Evolutionary conservation across 768 basidiomycete species (phyloP), one percentile per base, ranked within the genome.

Genomic region (Lactarius deliciosus): DNA sequence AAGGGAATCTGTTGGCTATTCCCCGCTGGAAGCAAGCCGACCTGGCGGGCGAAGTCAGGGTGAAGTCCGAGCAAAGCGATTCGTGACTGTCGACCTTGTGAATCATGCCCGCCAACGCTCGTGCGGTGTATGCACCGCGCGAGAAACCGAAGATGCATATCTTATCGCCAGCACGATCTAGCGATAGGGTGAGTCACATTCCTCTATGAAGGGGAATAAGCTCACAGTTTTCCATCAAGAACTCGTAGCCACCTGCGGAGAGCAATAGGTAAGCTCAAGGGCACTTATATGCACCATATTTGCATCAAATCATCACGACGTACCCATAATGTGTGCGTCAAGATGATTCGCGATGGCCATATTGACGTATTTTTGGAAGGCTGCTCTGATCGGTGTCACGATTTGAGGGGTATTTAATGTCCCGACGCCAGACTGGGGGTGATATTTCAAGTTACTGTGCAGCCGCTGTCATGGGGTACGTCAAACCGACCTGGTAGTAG

Each of bases 131-230:
- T 54, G 89, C 89, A 20, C 90, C 90, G 62, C 91, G 79, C 3
- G 90, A 91, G 74, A 92, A 92, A 0, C 90, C 92, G 72, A 93
- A 92, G 3, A 94, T 79, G 73, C 83, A 91, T 3, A 94, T 89
- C 68, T 85, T 87, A 74, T 93, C 91, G 0, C 86, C 87, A 25
- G 81, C 80, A 41, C 83, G 77, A 64, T 89, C 87, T 89, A 55
- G 28, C 11, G 20, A 22, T 61, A 60, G 62, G 34, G 20, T 54
- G 47, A 4, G 1, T 53, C 50, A 4, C 47, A 3, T 11, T 32
- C 13, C 18, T 2, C 2, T 6, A 25, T 41, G n/a, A 61, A 43
- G 10, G 62, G 34, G 20, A 3, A 20, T 65, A 13, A 9, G 8
- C 82, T 20, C 70, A 85, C 85, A 91, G 67, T 89, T 89, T 69